Percentiles rank a stretch among this genome's conserved stretches.
phyloP scores from a whole-genome alignment of 129 eudicot species.

The Helianthus annuus region DNA sequence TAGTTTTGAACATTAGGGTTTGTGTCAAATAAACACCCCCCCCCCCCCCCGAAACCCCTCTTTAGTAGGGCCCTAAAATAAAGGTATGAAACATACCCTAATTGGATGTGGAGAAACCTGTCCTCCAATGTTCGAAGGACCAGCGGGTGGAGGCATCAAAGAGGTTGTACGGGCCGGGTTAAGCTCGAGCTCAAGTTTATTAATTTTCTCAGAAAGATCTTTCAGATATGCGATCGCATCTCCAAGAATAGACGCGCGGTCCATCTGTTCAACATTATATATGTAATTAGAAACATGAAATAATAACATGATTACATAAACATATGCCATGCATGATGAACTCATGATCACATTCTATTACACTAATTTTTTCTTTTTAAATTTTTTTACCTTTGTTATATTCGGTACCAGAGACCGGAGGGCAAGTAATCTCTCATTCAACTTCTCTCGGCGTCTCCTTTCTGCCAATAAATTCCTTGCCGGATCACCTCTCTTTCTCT shows the following conservation, averaged over 20 bases:
- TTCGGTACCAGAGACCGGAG: constrained; percentile 87
- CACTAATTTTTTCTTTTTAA: no score
- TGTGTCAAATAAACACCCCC: no score
- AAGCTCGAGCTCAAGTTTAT: constrained; percentile 64
- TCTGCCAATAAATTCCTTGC: constrained; percentile 95
- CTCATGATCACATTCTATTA: no score
- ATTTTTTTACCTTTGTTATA: constrained; percentile 79
- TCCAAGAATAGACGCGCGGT: constrained; percentile 84
- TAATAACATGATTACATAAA: constrained; percentile 7
- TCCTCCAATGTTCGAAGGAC: constrained; percentile 59
- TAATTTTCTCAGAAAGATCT: constrained; percentile 66
- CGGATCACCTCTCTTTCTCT: constrained; percentile 64
- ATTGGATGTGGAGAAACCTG: constrained; percentile 60
- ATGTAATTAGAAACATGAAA: background rate
- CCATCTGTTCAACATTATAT: constrained; percentile 52
- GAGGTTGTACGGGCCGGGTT: constrained; percentile 57
- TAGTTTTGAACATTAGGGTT: no score
- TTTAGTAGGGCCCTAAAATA: background rate
- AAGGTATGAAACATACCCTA: constrained; percentile 44
- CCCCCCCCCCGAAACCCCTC: no score
- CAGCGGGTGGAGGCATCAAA: constrained; percentile 37
- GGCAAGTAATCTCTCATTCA: constrained; percentile 77
- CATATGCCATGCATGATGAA: no score
- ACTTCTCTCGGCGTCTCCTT: constrained; percentile 73
- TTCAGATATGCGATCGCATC: constrained; percentile 82